Evolutionary conservation across 345 rosid genomes (phyloP).

Genomic region (Eucalyptus urophylla): DNA sequence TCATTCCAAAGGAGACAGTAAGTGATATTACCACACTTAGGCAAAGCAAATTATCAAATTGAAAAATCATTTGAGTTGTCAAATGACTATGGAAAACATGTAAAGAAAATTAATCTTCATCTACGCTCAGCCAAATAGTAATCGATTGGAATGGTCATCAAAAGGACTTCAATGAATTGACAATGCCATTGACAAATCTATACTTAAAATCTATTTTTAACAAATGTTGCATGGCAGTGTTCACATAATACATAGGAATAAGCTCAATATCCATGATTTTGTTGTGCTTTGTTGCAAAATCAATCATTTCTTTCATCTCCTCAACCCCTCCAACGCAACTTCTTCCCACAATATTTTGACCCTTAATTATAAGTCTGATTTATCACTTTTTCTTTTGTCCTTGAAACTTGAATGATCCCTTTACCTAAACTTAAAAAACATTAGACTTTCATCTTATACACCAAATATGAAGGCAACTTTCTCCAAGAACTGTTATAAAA

Average conservation of each 20-base stretch:
- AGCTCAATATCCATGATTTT: not conserved
- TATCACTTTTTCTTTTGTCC: not conserved
- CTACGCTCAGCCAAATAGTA: not conserved
- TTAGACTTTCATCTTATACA: not conserved
- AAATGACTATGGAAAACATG: not conserved
- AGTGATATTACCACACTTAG: not conserved
- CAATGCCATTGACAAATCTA: slow-evolving; percentile 11
- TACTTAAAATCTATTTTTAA: not conserved
- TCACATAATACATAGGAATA: slow-evolving; percentile 5
- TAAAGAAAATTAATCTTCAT: not conserved
- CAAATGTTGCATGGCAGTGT: slow-evolving; percentile 6
- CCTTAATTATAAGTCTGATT: not conserved
- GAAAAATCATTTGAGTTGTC: not conserved
- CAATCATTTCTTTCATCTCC: slow-evolving; percentile 21
- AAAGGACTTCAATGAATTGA: not conserved
- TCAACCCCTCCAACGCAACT: slow-evolving; percentile 3
- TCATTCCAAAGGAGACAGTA: not conserved
- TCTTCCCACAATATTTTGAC: slow-evolving; percentile 5
- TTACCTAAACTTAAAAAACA: not conserved
- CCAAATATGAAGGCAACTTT: not conserved
- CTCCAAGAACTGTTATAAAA: not conserved
- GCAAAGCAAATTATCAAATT: not conserved
- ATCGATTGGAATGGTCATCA: not conserved
- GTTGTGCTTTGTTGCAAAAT: slow-evolving; percentile 1
- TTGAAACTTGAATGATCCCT: not conserved